A percentile compares a stretch with the other conserved stretches of the same genome.
Evolutionary conservation across 305 asterid species (phyloP).

Genomic region (Fraxinus sp.): DNA sequence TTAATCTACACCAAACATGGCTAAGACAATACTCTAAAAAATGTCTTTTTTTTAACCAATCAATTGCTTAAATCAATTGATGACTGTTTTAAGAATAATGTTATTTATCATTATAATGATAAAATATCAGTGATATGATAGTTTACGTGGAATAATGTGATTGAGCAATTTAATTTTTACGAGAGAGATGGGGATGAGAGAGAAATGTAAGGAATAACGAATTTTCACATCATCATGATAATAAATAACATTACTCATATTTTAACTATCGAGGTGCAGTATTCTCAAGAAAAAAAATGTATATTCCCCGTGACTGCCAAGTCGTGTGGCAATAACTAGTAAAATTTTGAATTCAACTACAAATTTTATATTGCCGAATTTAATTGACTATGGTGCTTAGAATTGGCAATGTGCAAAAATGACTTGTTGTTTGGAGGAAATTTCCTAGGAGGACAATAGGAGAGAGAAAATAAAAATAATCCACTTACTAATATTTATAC

Average conservation of each 20-base stretch:
- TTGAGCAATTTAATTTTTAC: neutral
- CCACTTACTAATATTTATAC: neutral
- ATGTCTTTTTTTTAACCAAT: neutral
- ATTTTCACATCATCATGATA: too few relatives aligned
- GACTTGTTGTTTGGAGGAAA: neutral
- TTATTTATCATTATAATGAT: neutral
- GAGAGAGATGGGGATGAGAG: neutral
- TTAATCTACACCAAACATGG: neutral
- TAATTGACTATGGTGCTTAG: neutral
- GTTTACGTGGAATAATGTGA: neutral
- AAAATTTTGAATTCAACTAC: neutral
- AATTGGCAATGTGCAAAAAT: neutral
- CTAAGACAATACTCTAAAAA: neutral
- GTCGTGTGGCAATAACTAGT: neutral
- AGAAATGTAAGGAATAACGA: neutral
- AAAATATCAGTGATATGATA: too few relatives aligned
- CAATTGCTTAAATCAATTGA: neutral
- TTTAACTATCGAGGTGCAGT: neutral
- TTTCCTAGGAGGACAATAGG: neutral
- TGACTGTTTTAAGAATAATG: neutral
- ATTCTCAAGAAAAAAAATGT: neutral
- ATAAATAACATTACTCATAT: too few relatives aligned
- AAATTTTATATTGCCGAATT: neutral
- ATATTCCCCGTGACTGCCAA: neutral
- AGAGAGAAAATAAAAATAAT: neutral